Percentiles rank a stretch among this genome's conserved stretches.
These are phyloP conservation scores for Eimeria mitis DNA, from an alignment of 169 alveolate genomes.

Conservation along the genomic window DNA sequence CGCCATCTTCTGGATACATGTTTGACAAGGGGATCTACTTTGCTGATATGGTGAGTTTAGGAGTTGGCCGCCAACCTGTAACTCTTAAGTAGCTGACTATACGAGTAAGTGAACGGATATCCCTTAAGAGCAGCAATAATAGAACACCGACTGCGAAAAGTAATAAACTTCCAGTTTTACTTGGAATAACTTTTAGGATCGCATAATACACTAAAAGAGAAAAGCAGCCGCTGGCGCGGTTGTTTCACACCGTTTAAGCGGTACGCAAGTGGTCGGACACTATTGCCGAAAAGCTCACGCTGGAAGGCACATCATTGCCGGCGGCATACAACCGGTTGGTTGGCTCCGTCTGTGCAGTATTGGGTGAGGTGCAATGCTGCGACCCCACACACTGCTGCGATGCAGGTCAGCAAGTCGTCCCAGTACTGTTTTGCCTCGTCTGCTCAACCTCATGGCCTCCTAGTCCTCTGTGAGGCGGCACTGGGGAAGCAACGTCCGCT, in stretches of 20 bases:
- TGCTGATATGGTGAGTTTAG: constrained; percentile 91
- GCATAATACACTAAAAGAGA: neutral
- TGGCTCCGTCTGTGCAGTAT: neutral
- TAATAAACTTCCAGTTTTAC: neutral
- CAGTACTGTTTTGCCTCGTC: constrained; percentile 91
- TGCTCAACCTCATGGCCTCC: constrained; percentile 89
- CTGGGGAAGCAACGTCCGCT: constrained; percentile 89
- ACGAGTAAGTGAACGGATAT: neutral
- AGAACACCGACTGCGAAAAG: neutral
- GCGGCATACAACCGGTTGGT: neutral
- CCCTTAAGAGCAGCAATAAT: neutral
- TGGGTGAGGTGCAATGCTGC: neutral
- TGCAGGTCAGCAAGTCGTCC: constrained; percentile 90
- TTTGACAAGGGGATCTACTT: constrained; percentile 96
- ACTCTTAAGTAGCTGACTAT: neutral
- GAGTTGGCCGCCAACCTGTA: neutral
- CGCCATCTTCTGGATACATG: constrained; percentile 95
- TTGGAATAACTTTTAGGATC: neutral
- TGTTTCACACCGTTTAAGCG: neutral
- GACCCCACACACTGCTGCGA: neutral
- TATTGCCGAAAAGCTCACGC: neutral
- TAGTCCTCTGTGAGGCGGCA: constrained; percentile 94
- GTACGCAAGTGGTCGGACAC: neutral
- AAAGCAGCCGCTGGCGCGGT: neutral
- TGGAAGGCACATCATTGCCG: neutral